Base-by-base conservation (phyloP, 192 early-diverging fungal genomes). In the Coemansia sp. region DNA sequence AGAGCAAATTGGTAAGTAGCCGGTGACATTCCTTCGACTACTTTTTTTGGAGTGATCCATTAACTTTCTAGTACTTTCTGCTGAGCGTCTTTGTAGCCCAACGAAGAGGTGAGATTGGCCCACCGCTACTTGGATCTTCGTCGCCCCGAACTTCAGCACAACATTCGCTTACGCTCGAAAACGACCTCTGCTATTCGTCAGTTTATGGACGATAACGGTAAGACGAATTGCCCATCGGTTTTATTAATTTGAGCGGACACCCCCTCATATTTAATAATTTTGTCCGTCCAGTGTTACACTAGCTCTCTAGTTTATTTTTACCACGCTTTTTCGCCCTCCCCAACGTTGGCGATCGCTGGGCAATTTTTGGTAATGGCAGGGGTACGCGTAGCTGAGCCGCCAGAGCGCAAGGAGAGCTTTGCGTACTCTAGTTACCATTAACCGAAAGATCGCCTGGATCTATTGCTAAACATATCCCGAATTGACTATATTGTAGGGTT, bases 111-210 rank as follows among this genome's bases (percentile, higher is more conserved):
- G 2, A 83, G 94, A 24, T 73, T 95, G 3, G 86, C 85, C 41
- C 85, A 95, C 72, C 83, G 95, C 19, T 91, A 92, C 40, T 67
- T 95, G 11, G 95, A 95, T 78, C 78, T 97, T 59, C 88, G 95
- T 10, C 84, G 93, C n/a, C 74, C 86, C 19, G 74, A 75, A 53
- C 85, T 97, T 14, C 93, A 95, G 66, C 69, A 77, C 42, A 94
- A 94, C 64, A 73, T 97, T 46, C 87, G 89, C 19, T 64, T 74
- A 21, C 86, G 95, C 21, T 92, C 93, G 29, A 45, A 80, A 31
- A 82, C 89, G 17, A 86, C 90, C 13, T 88, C 86, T 73, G 82
- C 84, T 8, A 80, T 93, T 27, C 85, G 94, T 39, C 82, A 89
- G 57, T 91, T 88, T 63, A 87, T 97, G 27, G 54, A 86, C 6